Evolutionary conservation across 108 stramenopile genomes (phyloP).

Genomic region (Nannochloropsis oceanica): DNA sequence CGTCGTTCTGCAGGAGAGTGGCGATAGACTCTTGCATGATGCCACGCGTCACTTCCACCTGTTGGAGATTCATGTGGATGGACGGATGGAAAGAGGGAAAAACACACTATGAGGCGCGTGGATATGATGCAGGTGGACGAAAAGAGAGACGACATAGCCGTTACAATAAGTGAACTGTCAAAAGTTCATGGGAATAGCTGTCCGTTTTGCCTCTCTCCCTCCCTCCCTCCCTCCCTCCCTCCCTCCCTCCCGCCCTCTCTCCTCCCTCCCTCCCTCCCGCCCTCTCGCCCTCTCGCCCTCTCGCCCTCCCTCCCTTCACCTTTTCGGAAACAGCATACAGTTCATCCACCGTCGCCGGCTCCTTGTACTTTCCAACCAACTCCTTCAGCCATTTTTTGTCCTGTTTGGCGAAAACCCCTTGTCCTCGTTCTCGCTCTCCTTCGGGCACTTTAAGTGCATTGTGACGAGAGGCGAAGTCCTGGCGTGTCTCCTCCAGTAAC

Average conservation of each 20-base stretch:
- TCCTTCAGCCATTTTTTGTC: not conserved
- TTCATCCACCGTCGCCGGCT: not conserved
- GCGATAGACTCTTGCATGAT: not conserved
- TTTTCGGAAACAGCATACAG: not conserved
- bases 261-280: too few relatives aligned
- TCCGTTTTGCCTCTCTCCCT: too few relatives aligned
- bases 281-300: too few relatives aligned
- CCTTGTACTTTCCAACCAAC: not conserved
- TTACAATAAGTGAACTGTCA: not conserved
- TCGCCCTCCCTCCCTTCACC: too few relatives aligned
- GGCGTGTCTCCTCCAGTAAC: not conserved
- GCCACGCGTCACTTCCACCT: not conserved
- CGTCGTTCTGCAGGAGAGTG: not conserved
- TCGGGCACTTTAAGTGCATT: not conserved
- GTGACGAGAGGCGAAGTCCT: not conserved
- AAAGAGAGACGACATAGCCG: not conserved
- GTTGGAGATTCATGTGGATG: too few relatives aligned
- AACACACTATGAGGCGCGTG: not conserved
- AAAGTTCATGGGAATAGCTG: not conserved
- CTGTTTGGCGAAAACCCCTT: not conserved
- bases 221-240: too few relatives aligned
- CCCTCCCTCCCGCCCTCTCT: too few relatives aligned
- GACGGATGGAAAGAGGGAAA: too few relatives aligned
- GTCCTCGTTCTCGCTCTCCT: not conserved
- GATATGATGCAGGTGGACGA: not conserved